These are phyloP conservation scores for Eucalyptus urophylla DNA, from an alignment of 345 rosid genomes.

Conservation along the genomic window DNA sequence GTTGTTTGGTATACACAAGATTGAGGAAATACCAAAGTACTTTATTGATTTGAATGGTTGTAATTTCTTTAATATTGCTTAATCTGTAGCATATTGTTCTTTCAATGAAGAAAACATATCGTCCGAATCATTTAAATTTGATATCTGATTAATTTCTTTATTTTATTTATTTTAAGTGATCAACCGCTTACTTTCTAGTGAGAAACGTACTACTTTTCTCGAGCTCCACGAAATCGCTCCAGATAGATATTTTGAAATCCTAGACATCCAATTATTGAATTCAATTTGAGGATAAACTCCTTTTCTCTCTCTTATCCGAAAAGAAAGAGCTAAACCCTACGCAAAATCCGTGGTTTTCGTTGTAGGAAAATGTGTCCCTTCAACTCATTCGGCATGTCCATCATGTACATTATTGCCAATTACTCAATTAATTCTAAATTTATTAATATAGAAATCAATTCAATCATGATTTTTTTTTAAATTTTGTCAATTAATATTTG, in stretches of 20 bases:
- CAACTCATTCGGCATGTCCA: background rate
- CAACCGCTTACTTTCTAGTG: background rate
- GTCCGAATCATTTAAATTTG: background rate
- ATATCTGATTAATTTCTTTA: background rate
- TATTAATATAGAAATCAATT: background rate
- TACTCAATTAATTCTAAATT: background rate
- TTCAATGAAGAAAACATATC: background rate
- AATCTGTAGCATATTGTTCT: background rate
- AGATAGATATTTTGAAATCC: background rate
- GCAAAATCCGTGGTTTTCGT: background rate
- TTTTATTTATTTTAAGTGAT: background rate
- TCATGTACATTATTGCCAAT: background rate
- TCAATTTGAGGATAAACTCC: background rate
- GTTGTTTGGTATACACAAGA: background rate
- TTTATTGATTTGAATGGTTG: background rate
- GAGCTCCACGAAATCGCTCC: background rate
- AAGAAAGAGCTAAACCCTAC: background rate
- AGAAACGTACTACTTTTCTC: background rate
- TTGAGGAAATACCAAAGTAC: background rate
- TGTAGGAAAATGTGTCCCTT: background rate
- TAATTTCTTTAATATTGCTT: background rate
- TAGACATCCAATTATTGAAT: background rate
- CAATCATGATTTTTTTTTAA: accelerated
- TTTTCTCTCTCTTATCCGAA: background rate
- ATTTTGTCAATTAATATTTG: background rate